phyloP scores from a whole-genome alignment of 805 yeast species.

The Candida namnaoensis region DNA sequence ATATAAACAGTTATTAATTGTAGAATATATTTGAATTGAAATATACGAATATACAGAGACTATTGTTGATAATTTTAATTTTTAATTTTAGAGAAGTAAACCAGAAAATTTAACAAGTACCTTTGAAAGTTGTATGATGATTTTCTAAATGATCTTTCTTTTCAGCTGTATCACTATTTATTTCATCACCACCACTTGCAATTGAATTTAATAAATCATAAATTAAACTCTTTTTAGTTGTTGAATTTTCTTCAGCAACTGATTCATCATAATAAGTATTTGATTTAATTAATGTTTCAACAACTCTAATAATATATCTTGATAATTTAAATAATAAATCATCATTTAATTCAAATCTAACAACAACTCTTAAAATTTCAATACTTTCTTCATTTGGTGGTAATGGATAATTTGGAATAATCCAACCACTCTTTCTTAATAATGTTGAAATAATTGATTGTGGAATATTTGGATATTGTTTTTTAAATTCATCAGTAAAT shows the following conservation, averaged over 20 bases:
- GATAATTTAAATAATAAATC: slow-evolving; percentile 55
- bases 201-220: slow-evolving; percentile 43
- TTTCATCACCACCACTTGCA: slow-evolving; percentile 46
- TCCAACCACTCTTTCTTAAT: slow-evolving; percentile 76
- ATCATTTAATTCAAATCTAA: slow-evolving; percentile 57
- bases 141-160: slow-evolving; percentile 13
- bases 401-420: slow-evolving; percentile 81
- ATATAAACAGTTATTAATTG: no score
- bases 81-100: no score
- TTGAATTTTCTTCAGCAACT: slow-evolving; percentile 5
- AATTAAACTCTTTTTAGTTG: slow-evolving; percentile 22
- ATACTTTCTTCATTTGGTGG: slow-evolving; percentile 48
- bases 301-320: slow-evolving; percentile 45
- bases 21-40: no score
- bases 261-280: slow-evolving; percentile 21
- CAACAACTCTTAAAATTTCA: slow-evolving; percentile 82
- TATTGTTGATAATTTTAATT: no score
- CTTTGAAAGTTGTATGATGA: slow-evolving; percentile 19
- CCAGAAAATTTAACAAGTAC: slow-evolving; percentile 11
- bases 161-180: slow-evolving; percentile 9
- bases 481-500: slow-evolving; percentile 48
- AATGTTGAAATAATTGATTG: slow-evolving; percentile 67
- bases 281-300: slow-evolving; percentile 44
- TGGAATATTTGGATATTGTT: slow-evolving; percentile 70
- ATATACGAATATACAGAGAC: no score